These are phyloP conservation scores for Argentina anserina DNA, from an alignment of 306 rosid species.

Conservation along the genomic window DNA sequence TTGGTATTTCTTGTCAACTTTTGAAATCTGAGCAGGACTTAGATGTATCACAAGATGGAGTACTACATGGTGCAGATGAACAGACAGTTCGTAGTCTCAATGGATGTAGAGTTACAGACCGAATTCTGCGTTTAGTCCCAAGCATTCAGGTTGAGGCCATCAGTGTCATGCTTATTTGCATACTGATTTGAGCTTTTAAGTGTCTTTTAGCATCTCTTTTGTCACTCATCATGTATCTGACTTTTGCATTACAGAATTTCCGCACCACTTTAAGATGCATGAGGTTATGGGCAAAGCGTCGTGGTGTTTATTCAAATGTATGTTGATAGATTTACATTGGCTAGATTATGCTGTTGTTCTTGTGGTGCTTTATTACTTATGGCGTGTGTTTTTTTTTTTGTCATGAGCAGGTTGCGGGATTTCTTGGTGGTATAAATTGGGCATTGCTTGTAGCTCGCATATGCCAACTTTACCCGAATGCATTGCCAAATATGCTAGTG, in stretches of 20 bases:
- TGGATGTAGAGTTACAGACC: conserved; percentile 96
- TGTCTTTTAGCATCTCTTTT: conserved; percentile 8
- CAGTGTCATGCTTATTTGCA: background rate
- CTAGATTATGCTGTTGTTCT: conserved; percentile 5
- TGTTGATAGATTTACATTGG: conserved; percentile 15
- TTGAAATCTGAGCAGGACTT: conserved; percentile 59
- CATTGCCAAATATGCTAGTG: conserved; percentile 88
- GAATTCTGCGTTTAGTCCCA: conserved; percentile 87
- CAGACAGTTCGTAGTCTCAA: conserved; percentile 97
- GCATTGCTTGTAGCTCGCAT: conserved; percentile 98
- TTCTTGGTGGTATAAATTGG: conserved; percentile 98
- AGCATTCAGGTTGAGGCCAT: conserved; percentile 71
- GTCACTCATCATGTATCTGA: conserved; percentile 26
- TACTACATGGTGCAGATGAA: conserved; percentile 85
- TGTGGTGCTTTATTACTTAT: conserved; percentile 22
- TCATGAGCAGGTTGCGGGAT: conserved; percentile 79
- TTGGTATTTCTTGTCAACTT: background rate
- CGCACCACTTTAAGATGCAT: conserved; percentile 93
- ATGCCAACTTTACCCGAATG: conserved; percentile 97
- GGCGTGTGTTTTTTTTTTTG: conserved; percentile 26
- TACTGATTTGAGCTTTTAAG: conserved; percentile 5
- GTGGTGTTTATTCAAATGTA: conserved; percentile 98
- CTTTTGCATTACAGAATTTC: conserved; percentile 60
- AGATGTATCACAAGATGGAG: conserved; percentile 83
- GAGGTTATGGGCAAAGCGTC: conserved; percentile 94